Conservation (phyloP, 257 asterid genomes). For the Solanum chiquidenum region DNA sequence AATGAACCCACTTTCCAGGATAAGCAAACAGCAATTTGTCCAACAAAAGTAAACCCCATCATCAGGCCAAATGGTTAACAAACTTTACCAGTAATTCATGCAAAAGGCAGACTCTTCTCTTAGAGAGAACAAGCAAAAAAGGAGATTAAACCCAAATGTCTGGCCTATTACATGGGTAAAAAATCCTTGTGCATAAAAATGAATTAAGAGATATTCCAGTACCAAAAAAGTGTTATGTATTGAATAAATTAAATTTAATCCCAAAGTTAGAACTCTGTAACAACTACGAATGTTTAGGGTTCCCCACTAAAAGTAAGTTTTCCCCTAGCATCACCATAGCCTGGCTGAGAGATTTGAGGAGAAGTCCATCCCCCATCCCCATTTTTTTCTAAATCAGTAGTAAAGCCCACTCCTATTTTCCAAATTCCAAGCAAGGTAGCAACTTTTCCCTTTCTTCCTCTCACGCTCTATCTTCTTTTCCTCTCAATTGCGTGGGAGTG, state of each 20-base stretch:
- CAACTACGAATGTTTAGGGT: not conserved
- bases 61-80: not conserved
- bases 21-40: not conserved
- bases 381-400: not conserved
- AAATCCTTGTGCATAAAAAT: not conserved
- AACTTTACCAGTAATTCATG: not conserved
- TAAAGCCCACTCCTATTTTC: not conserved
- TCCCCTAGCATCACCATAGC: not conserved
- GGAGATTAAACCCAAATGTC: not conserved
- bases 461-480: not conserved
- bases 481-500: not conserved
- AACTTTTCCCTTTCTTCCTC: not conserved
- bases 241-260: not conserved
- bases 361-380: not conserved
- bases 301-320: not conserved
- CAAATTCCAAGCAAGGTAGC: not conserved
- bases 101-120: not conserved
- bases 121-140: not conserved
- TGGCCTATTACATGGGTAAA: not conserved
- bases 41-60: not conserved
- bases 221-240: not conserved
- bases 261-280: not conserved
- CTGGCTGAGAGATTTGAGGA: not conserved
- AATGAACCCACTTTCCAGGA: not conserved
- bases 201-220: not conserved